These are phyloP conservation scores for Xylaria bambusicola DNA, from an alignment of 495 filamentous ascomycete genomes.

Conservation along the genomic window DNA sequence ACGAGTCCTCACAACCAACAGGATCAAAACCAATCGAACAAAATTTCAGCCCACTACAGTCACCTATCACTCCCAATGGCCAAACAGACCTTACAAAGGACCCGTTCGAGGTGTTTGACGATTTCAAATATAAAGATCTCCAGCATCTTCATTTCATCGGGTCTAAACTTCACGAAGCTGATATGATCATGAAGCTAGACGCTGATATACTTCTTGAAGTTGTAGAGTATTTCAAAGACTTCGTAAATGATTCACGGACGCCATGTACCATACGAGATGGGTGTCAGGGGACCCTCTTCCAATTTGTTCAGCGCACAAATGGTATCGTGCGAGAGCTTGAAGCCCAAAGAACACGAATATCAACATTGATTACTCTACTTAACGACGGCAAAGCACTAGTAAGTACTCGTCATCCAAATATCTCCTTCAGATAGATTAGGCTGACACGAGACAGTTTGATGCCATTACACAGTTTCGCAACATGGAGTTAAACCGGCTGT, in stretches of 20 bases:
- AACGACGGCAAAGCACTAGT: conserved; percentile 25
- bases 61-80: too few relatives aligned
- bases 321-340: conserved; percentile 17
- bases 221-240: neutral
- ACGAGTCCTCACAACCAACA: too few relatives aligned
- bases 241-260: conserved; percentile 1
- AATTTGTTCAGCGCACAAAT: conserved; percentile 9
- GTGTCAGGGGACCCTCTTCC: neutral
- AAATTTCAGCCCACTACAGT: neutral
- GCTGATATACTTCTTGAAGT: conserved; percentile 23
- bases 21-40: too few relatives aligned
- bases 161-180: conserved; percentile 37
- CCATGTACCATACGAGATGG: neutral
- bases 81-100: neutral
- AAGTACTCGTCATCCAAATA: neutral
- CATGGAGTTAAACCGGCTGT: conserved; percentile 15
- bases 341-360: conserved; percentile 16
- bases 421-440: neutral
- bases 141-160: conserved; percentile 41
- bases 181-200: conserved; percentile 37
- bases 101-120: conserved; percentile 9
- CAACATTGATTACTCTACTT: conserved; percentile 14
- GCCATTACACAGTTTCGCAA: conserved; percentile 19
- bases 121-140: conserved; percentile 36
- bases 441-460: conserved; percentile 7